Base-by-base conservation (phyloP, 139 green algal genomes). In the Dunaliella primolecta region DNA sequence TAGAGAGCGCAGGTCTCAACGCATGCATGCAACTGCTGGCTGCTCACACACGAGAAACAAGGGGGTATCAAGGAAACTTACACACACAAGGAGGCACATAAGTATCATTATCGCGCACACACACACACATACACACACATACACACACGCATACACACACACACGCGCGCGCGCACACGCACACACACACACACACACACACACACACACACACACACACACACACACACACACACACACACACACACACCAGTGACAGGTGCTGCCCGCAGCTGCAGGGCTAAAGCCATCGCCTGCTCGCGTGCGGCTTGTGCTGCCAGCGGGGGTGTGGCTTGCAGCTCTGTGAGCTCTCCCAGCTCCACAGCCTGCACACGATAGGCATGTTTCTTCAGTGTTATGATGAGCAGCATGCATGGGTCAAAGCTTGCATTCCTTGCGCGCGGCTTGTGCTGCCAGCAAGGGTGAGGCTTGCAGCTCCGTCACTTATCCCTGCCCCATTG, bases 301-400 rank as follows among this genome's bases (percentile, higher is more conserved):
- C 27, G 11, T 32, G 71, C 29, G 11, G 71, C 71, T 21, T 31
- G 71, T 77, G 75, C n/a, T 80, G 75, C 29, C 2, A 37, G 29
- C 11, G 25, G 15, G 21, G 71, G 27, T 2, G 29, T 31, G 71
- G 25, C 71, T 77, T 31, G 71, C 30, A 80, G 75, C n/a, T 80
- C 75, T 38, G 7, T 36, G 29, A 80, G 75, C 75, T 80, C 75
- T 33, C 7, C 75, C 30, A 80, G 75, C 30, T 80, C 75, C n/a
- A 80, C n/a, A 32, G 75, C 75, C 75, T 80, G 75, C n/a, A n/a
- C 46, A 64, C n/a, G n/a, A n/a, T n/a, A n/a, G n/a, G n/a, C n/a
- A n/a, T n/a, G n/a, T n/a, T n/a, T n/a, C n/a, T n/a, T n/a, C n/a
- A 64, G 46, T 64, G 46, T 15, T 25, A 7, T 15, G 46, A 64